phyloP scores from a whole-genome alignment of 106 monocot genomes.

The Allium cepa region DNA sequence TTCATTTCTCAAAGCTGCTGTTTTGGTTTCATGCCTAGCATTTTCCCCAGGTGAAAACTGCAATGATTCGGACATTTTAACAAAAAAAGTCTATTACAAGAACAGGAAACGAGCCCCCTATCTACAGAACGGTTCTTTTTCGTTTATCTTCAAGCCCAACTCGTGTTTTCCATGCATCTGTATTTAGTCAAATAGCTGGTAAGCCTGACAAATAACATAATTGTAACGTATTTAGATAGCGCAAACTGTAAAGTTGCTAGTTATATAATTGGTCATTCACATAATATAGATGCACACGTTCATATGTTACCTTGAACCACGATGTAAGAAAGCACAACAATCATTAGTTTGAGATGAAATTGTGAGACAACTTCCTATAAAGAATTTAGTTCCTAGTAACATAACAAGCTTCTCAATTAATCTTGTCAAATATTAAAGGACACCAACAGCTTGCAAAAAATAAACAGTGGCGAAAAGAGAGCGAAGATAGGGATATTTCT shows the following conservation, averaged over 20 bases:
- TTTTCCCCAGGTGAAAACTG: too few relatives aligned
- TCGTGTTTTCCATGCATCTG: slow-evolving; percentile 19
- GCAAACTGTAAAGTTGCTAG: too few relatives aligned
- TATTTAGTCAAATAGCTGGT: background rate
- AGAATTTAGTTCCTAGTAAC: slow-evolving; percentile 41
- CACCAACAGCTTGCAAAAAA: slow-evolving; percentile 82
- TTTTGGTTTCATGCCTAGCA: too few relatives aligned
- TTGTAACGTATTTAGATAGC: too few relatives aligned
- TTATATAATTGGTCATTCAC: background rate
- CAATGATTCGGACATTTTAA: too few relatives aligned
- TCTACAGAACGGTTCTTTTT: too few relatives aligned
- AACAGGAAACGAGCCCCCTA: too few relatives aligned
- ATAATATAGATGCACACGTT: too few relatives aligned
- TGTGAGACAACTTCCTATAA: slow-evolving; percentile 44
- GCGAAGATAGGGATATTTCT: slow-evolving; percentile 53
- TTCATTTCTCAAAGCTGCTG: too few relatives aligned
- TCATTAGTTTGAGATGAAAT: slow-evolving; percentile 62
- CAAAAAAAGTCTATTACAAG: too few relatives aligned
- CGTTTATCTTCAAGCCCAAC: too few relatives aligned
- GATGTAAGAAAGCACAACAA: slow-evolving; percentile 85
- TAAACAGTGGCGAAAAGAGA: slow-evolving; percentile 78
- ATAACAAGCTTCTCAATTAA: slow-evolving; percentile 82
- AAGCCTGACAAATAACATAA: slow-evolving; percentile 3
- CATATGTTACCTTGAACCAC: slow-evolving; percentile 86
- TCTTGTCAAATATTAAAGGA: slow-evolving; percentile 62